Percentiles rank a stretch among this genome's conserved stretches.
phyloP scores from a whole-genome alignment of 192 early-diverging fungal genomes.

The Mortierella hygrophila region DNA sequence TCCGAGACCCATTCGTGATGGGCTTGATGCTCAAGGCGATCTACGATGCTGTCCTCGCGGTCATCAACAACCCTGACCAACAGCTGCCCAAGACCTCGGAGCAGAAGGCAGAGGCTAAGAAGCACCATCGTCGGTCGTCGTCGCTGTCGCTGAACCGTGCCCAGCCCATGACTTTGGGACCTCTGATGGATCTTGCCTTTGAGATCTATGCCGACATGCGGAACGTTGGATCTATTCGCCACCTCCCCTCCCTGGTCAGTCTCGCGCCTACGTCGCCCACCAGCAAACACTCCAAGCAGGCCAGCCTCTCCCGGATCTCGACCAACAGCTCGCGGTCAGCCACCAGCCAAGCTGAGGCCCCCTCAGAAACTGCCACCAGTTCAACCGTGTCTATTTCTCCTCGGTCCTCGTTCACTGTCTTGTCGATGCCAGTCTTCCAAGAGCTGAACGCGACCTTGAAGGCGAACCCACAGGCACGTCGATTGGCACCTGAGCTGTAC shows the following conservation, averaged over 20 bases:
- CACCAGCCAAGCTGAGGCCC: not conserved
- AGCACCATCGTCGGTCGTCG: conserved; percentile 33
- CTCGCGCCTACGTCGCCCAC: conserved; percentile 32
- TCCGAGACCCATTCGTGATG: conserved; percentile 52
- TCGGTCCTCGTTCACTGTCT: conserved; percentile 21
- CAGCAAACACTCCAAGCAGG: not conserved
- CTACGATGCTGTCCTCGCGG: conserved; percentile 35
- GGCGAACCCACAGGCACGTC: conserved; percentile 29
- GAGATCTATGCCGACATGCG: conserved; percentile 51
- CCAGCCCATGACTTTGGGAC: conserved; percentile 49
- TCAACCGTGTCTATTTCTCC: conserved; percentile 28
- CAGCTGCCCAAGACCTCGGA: not conserved
- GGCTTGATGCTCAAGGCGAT: conserved; percentile 46
- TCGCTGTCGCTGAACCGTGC: conserved; percentile 45
- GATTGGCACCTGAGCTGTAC: conserved; percentile 29
- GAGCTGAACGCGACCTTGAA: conserved; percentile 40
- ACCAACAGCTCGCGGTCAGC: not conserved
- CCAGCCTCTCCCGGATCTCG: conserved; percentile 3
- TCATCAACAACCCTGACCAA: conserved; percentile 33
- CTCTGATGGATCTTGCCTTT: conserved; percentile 49
- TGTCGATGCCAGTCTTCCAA: conserved; percentile 24
- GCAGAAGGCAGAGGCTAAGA: conserved; percentile 10
- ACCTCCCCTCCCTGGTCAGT: conserved; percentile 25
- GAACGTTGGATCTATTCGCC: conserved; percentile 43
- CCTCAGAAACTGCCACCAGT: not conserved